A percentile compares a stretch with the other conserved stretches of the same genome.
Evolutionary conservation across 2,329 filamentous ascomycete species (phyloP).

Genomic region (Paramyrothecium roridum): DNA sequence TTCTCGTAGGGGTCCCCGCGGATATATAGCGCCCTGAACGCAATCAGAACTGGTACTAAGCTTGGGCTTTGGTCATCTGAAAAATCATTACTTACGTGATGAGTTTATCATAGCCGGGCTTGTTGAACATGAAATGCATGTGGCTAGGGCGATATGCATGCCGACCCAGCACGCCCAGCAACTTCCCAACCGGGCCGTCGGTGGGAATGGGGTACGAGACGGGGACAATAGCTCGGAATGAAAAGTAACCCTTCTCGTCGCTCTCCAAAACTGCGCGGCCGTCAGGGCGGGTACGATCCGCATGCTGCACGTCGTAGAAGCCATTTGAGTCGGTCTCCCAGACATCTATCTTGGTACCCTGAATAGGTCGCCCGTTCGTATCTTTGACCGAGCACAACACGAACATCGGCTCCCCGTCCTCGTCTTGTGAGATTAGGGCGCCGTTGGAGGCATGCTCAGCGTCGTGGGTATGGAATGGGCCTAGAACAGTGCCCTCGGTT

Average conservation of each 20-base stretch:
- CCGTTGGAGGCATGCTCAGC: no score
- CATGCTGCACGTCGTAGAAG: slow-evolving; percentile 73
- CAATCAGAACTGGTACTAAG: no score
- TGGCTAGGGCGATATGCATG: slow-evolving; percentile 76
- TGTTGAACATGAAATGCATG: slow-evolving; percentile 88
- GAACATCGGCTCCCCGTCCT: slow-evolving; percentile 64
- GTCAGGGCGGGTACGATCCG: slow-evolving; percentile 42
- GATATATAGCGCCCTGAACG: slow-evolving; percentile 67
- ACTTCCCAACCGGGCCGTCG: slow-evolving; percentile 77
- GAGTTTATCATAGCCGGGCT: slow-evolving; percentile 72
- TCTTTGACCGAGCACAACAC: slow-evolving; percentile 66
- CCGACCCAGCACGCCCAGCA: slow-evolving; percentile 62
- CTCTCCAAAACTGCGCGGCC: slow-evolving; percentile 24
- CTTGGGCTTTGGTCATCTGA: no score
- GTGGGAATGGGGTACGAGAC: no score
- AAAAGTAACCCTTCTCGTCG: slow-evolving; percentile 44
- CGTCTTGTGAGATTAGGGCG: no score
- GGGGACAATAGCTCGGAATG: slow-evolving; percentile 81
- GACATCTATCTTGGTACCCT: slow-evolving; percentile 66
- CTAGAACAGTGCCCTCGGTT: slow-evolving; percentile 74
- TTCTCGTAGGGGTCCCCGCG: slow-evolving; percentile 78
- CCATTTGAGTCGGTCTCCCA: slow-evolving; percentile 80
- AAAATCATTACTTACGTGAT: slow-evolving; percentile 85
- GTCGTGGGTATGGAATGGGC: slow-evolving; percentile 77
- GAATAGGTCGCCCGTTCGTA: slow-evolving; percentile 55